A percentile compares a stretch with the other conserved stretches of the same genome.
Evolutionary conservation across 805 yeast species (phyloP).

Genomic region (Barnettozyma siamensis): DNA sequence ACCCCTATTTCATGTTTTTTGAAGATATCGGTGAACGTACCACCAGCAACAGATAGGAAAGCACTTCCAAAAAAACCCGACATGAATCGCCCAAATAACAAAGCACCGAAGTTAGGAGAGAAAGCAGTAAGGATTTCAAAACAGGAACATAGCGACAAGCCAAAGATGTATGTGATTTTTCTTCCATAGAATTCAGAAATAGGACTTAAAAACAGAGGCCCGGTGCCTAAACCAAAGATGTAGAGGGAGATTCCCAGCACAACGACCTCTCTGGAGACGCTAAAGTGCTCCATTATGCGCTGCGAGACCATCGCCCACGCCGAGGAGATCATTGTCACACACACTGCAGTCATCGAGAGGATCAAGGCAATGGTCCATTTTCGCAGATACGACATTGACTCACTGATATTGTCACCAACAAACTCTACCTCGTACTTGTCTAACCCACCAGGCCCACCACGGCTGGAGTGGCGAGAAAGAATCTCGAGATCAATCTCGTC

Average conservation of each 20-base stretch:
- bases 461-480: conserved; percentile 11
- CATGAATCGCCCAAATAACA: conserved; percentile 58
- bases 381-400: conserved; percentile 35
- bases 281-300: conserved; percentile 41
- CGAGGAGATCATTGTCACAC: conserved; percentile 66
- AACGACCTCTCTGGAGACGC: conserved; percentile 48
- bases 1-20: conserved; percentile 53
- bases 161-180: conserved; percentile 49
- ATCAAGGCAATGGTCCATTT: conserved; percentile 54
- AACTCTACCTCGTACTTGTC: conserved; percentile 27
- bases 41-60: conserved; percentile 73
- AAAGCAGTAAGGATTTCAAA: conserved; percentile 54
- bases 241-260: conserved; percentile 57
- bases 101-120: conserved; percentile 54
- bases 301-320: conserved; percentile 58
- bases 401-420: conserved; percentile 25
- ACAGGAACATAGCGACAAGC: conserved; percentile 52
- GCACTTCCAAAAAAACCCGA: conserved; percentile 74
- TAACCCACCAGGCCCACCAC: conserved; percentile 1
- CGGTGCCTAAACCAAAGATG: conserved; percentile 65
- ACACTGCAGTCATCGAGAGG: conserved; percentile 50
- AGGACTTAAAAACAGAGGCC: conserved; percentile 64
- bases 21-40: conserved; percentile 69
- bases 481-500: conserved; percentile 18
- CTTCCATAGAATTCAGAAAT: conserved; percentile 65